phyloP scores from a whole-genome alignment of 495 filamentous ascomycete genomes.

The Hypomontagnella submonticulosa region DNA sequence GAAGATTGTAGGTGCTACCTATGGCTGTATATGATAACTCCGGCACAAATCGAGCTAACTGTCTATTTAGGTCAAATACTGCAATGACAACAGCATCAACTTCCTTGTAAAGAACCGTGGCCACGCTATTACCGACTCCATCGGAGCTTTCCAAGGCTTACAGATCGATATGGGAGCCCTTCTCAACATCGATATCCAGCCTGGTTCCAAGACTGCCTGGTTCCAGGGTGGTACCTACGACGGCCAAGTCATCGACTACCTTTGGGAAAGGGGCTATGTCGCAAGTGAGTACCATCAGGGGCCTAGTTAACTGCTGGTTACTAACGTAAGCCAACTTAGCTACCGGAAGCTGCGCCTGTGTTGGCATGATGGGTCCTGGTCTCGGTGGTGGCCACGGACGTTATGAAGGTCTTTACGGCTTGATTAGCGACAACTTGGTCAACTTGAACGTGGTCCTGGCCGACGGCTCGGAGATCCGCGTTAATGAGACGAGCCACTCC shows the following conservation, averaged over 20 bases:
- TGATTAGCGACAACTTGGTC: constrained; percentile 66
- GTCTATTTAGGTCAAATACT: background rate
- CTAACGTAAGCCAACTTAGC: too few relatives aligned
- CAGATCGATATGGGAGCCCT: constrained; percentile 15
- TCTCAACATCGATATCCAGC: constrained; percentile 5
- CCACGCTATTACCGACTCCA: constrained; percentile 49
- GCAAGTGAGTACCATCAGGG: background rate
- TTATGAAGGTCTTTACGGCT: constrained; percentile 66
- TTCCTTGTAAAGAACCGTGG: constrained; percentile 62
- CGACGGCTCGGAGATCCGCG: constrained; percentile 60
- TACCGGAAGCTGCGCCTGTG: constrained; percentile 47
- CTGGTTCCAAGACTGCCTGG: constrained; percentile 10
- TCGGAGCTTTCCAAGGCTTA: constrained; percentile 24
- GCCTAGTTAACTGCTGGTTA: too few relatives aligned
- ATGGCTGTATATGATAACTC: too few relatives aligned
- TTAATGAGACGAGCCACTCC: constrained; percentile 53
- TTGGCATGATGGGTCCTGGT: constrained; percentile 69
- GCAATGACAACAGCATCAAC: constrained; percentile 46
- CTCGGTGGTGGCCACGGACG: constrained; percentile 70
- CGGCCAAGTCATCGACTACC: constrained; percentile 10
- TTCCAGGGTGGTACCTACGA: constrained; percentile 48
- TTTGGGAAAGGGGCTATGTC: constrained; percentile 55
- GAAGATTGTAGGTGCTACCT: constrained; percentile 8
- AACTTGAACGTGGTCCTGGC: constrained; percentile 70
- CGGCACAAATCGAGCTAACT: background rate